phyloP scores from a whole-genome alignment of 2,329 filamentous ascomycete species.

The Lizonia empirigonia region DNA sequence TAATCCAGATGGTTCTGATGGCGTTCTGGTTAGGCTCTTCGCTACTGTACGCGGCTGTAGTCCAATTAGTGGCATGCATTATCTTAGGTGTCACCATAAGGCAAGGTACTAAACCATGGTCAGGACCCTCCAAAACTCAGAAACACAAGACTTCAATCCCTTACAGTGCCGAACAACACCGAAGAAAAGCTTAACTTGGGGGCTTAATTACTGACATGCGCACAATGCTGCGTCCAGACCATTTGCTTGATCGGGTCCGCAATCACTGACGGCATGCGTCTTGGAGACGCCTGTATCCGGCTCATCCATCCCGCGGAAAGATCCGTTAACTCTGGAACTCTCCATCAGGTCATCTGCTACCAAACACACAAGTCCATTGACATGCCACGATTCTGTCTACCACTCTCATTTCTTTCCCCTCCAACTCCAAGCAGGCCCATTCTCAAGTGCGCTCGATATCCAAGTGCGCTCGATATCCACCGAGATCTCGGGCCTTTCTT shows the following conservation, averaged over 20 bases:
- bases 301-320: neutral
- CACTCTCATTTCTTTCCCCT: neutral
- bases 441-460: neutral
- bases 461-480: neutral
- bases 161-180: neutral
- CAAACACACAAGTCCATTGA: neutral
- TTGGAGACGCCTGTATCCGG: neutral
- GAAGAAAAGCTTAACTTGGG: neutral
- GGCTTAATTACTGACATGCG: neutral
- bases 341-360: neutral
- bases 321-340: neutral
- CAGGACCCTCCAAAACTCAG: neutral
- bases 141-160: neutral
- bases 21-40: neutral
- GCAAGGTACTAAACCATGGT: neutral
- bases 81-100: neutral
- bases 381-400: neutral
- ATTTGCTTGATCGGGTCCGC: neutral
- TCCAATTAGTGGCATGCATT: slow-evolving; percentile 3
- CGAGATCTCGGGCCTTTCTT: neutral
- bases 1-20: slow-evolving; percentile 8
- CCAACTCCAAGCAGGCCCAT: neutral
- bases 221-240: neutral
- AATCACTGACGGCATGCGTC: neutral
- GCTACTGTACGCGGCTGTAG: slow-evolving; percentile 2